Evolutionary conservation across 345 rosid genomes (phyloP).

Genomic region (Eucalyptus rudis): DNA sequence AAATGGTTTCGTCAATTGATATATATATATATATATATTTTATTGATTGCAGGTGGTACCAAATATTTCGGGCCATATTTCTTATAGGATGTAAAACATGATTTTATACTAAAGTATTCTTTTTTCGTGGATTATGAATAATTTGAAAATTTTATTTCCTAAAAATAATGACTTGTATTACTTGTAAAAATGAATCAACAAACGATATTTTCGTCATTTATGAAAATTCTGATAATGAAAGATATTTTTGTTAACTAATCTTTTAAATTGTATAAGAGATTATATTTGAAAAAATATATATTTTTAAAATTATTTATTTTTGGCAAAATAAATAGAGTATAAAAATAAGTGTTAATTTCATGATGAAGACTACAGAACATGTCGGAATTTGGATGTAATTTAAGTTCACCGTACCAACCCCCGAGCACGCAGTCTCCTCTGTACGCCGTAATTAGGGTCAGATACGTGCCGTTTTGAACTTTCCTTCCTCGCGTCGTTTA

Average conservation of each 20-base stretch:
- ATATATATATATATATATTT: no score
- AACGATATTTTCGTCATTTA: rapidly evolving
- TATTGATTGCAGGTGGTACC: not conserved
- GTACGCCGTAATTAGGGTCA: not conserved
- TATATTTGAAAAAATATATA: not conserved
- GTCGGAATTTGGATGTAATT: not conserved
- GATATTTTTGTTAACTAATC: not conserved
- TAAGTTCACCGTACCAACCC: not conserved
- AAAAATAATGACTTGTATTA: no score
- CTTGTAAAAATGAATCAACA: not conserved
- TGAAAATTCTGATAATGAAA: not conserved
- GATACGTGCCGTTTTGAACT: slow-evolving; percentile 5
- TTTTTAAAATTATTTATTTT: not conserved
- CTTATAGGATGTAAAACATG: not conserved
- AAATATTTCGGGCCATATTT: not conserved
- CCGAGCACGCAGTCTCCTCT: not conserved
- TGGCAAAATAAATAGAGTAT: not conserved
- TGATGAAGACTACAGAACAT: not conserved
- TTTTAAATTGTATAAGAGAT: not conserved
- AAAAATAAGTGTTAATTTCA: not conserved
- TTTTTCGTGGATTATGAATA: rapidly evolving
- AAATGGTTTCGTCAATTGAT: not conserved
- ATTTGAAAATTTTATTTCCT: rapidly evolving
- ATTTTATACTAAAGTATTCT: not conserved
- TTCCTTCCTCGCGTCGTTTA: not conserved